Base-by-base conservation (phyloP, 768 basidiomycete species). In the Pisolithus orientalis region DNA sequence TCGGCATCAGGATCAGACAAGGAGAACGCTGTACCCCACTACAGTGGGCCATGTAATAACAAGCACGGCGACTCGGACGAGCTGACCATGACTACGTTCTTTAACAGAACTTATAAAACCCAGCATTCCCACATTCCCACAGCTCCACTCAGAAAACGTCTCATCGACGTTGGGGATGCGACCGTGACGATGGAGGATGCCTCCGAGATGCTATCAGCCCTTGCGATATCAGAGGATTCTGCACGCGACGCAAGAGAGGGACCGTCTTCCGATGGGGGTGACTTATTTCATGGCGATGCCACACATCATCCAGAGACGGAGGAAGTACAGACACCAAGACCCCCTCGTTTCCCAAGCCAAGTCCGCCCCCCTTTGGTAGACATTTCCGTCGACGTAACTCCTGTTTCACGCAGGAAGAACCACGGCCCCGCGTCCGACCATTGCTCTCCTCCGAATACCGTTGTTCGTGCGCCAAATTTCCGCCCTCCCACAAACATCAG, bases 11-110 rank as follows among this genome's bases (percentile, higher is more conserved):
- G 53, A 16, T 57, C 57, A 16, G 57, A 58, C 55, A 58, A 58
- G 55, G 57, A 58, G 48, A 58, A 58, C 39, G 48, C 51, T 32
- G 51, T 42, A 28, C 57, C 57, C 11, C 37, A 32, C 25, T 27
- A 17, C 21, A 32, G 44, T 39, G 37, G 34, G 2, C 17, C 16
- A 24, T 47, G 8, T 47, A 39, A 49, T 39, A 39, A 25, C 44
- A 29, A n/a, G 32, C 46, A 55, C 37, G 44, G 55, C 13, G 57
- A 58, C 10, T 66, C 67, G 9, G 69, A 70, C 65, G 68, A 64
- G 58, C 67, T 62, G 63, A 70, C 62, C 55, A 70, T 57, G 57
- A 69, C 66, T n/a, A 51, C 59, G 3, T 70, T 68, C 48, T 69
- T 70, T 54, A 68, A 63, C 51, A 59, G 67, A 8, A 52, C 60